Conservation (phyloP, 768 basidiomycete genomes). For the Kwoniella mangroviensis region DNA sequence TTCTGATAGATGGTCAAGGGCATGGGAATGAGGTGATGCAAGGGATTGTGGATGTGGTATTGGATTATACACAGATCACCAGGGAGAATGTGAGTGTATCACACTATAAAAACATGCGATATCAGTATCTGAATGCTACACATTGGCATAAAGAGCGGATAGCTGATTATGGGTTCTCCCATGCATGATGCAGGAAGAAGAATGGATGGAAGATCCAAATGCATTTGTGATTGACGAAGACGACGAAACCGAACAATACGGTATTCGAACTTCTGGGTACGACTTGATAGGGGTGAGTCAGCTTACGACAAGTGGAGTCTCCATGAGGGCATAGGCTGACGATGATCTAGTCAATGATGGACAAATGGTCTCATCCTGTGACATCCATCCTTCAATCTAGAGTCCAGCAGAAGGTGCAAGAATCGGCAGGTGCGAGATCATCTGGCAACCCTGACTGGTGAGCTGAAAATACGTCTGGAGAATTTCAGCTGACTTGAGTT, state of each 20-base stretch:
- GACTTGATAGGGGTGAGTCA: constrained; percentile 74
- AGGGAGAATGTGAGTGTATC: constrained; percentile 73
- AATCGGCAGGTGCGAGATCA: constrained; percentile 66
- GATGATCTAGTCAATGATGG: constrained; percentile 53
- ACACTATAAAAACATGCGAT: background rate
- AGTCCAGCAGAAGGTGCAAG: constrained; percentile 65
- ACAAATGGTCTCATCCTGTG: constrained; percentile 53
- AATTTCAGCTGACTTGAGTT: background rate
- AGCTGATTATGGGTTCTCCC: background rate
- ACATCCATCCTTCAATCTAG: constrained; percentile 63
- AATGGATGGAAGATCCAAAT: constrained; percentile 87
- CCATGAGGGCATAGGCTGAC: background rate
- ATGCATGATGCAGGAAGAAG: constrained; percentile 70
- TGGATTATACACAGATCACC: constrained; percentile 83
- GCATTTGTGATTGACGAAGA: constrained; percentile 94
- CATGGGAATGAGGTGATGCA: constrained; percentile 32
- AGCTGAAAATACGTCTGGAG: constrained; percentile 32
- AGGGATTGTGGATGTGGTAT: constrained; percentile 58
- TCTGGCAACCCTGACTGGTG: constrained; percentile 70
- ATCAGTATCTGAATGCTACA: background rate
- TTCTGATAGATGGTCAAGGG: constrained; percentile 63
- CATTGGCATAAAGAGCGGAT: background rate
- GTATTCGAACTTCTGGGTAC: constrained; percentile 79
- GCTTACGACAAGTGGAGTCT: background rate
- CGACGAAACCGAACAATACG: constrained; percentile 82